Evolutionary conservation across 192 early-diverging fungal species (phyloP), one percentile per base, ranked within the genome.

Genomic region (Coemansia sp.): DNA sequence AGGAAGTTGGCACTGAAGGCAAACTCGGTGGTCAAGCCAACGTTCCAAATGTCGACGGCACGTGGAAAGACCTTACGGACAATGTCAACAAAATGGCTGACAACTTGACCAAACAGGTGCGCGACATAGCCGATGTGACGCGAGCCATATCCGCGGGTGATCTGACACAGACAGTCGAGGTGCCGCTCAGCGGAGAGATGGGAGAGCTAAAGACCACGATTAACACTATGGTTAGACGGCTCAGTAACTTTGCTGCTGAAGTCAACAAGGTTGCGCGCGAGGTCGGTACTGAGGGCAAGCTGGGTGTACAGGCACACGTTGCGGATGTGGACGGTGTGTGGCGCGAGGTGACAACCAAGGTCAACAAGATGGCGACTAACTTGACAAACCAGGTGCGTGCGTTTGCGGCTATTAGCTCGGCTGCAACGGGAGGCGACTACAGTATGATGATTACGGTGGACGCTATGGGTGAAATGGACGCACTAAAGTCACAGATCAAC

Each of bases 401-500:
- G 0, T 93, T 93, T 82, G 89, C 87, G 18, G 84, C 85, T 58
- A 93, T 93, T 55, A 86, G 84, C 3, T 83, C 85, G 28, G 88
- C 89, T 0, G 89, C 88, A 2, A 85, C 88, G 7, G 86, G 84
- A 7, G 87, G 86, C 28, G 87, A 90, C 68, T 90, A 87, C 42
- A 85, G 85, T 11, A 79, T 84, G 18, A 82, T 89, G 65, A 91
- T 93, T 56, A 91, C 88, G 20, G 81, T 91, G 12, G 86, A 89
- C 56, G 90, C 89, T 4, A 87, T 86, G 28, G 91, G 91, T 52
- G 91, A 93, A 75, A 93, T 93, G 91, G 88, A 89, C 49, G 85
- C 85, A 58, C 82, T 92, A 60, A 89, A 90, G 68, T 87, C 85
- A 50, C 87, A 90, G 84, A 92, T 93, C 71, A 92, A 93, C 68